A percentile compares a stretch with the other conserved stretches of the same genome.
phyloP scores from a whole-genome alignment of 2,329 filamentous ascomycete genomes.

The Drechslera avenae region DNA sequence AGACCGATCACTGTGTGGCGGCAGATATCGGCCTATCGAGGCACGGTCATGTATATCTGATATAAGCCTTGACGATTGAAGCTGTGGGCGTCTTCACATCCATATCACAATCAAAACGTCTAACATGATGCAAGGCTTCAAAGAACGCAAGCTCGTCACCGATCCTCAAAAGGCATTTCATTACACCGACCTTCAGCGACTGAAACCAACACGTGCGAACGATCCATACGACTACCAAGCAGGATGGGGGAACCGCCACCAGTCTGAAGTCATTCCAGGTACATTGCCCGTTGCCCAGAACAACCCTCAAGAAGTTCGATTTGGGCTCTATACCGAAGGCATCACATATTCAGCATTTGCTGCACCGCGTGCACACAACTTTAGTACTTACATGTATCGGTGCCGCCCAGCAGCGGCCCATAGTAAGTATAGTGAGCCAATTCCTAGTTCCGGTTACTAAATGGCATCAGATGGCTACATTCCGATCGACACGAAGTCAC shows the following conservation, averaged over 20 bases:
- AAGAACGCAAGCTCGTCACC: conserved; percentile 43
- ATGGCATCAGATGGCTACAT: conserved; percentile 33
- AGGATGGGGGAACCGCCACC: conserved; percentile 48
- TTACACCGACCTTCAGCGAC: conserved; percentile 46
- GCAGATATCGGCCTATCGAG: conserved; percentile 33
- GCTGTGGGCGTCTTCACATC: conserved; percentile 10
- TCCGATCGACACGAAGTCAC: conserved; percentile 35
- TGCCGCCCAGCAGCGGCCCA: conserved; percentile 53
- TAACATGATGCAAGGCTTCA: conserved; percentile 39
- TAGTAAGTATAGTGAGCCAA: conserved; percentile 22
- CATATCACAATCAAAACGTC: background rate
- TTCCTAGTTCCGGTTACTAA: conserved; percentile 7
- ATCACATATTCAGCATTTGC: conserved; percentile 54
- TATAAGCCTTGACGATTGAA: conserved; percentile 34
- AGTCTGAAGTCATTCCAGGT: conserved; percentile 51
- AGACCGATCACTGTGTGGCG: conserved; percentile 37
- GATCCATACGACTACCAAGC: conserved; percentile 48
- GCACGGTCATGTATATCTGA: conserved; percentile 28
- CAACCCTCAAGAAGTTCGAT: conserved; percentile 50
- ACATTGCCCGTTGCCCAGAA: conserved; percentile 52
- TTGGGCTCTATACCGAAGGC: conserved; percentile 54
- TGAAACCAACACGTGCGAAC: conserved; percentile 46
- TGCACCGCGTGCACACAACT: conserved; percentile 51
- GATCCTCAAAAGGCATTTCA: conserved; percentile 48
- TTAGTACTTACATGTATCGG: conserved; percentile 54